Evolutionary conservation across 1,139 yeast genomes (phyloP), one percentile per base, ranked within the genome.

Genomic region (Suhomyces panamericanus): DNA sequence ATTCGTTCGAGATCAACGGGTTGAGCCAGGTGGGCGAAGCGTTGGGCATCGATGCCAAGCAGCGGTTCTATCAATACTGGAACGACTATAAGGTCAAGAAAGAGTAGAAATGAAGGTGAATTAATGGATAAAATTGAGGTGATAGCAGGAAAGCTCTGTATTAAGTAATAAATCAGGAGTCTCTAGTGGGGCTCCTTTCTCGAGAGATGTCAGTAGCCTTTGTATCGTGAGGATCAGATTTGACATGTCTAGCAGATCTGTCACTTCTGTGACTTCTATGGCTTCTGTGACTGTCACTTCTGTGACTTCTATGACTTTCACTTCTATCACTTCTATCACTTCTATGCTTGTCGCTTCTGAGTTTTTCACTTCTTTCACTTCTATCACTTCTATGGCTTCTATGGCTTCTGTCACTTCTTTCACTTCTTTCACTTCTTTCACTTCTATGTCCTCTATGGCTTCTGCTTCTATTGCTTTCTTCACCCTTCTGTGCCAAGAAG

Each of bases 51-150:
- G 45, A 49, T 8, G 66, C 66, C 38, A 70, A 71, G 52, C 54
- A 55, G 17, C 60, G 59, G 42, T 73, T 73, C 49, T 67, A 61
- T 51, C 51, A 55, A n/a, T 70, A 70, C 52, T 73, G 68, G 43
- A 29, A 39, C 6, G 50, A 51, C 35, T 52, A 57, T 17, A 50
- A 53, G 35, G 49, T 51, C 32, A 49, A 52, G 38, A 49, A 50
- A n/a, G 48, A 38, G 5, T 38, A 35, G n/a, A n/a, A n/a, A n/a
- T n/a, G n/a, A n/a, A n/a, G n/a, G n/a, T n/a, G n/a, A n/a, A n/a
- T n/a, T n/a, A n/a, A 28, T 15, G 30, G n/a, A 10, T 32, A 13
- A n/a, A 9, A 5, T 10, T 12, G 3, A 6, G 28, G 12, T 26
- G 28, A 24, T 24, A 4, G 6, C 10, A 4, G n/a, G 29, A 26